phyloP scores from a whole-genome alignment of 2,329 filamentous ascomycete species.

The Nigrograna mackinnonii region DNA sequence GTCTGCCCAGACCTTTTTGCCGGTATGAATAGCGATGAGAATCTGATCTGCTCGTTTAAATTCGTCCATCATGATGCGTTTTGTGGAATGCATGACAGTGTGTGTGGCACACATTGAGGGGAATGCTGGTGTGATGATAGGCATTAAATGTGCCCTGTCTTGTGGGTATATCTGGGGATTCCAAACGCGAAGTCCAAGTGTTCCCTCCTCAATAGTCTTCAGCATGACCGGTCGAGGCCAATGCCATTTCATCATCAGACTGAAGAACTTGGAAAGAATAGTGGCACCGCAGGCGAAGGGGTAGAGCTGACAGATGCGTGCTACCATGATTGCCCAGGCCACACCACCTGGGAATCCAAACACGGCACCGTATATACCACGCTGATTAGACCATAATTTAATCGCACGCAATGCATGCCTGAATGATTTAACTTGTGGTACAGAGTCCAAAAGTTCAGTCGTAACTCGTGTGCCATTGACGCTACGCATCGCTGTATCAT shows the following conservation, averaged over 20 bases:
- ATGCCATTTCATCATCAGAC: constrained; percentile 85
- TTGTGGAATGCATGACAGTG: constrained; percentile 87
- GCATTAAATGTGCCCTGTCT: constrained; percentile 90
- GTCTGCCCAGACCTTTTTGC: constrained; percentile 80
- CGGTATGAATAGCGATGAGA: constrained; percentile 76
- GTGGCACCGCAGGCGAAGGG: constrained; percentile 88
- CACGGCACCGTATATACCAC: constrained; percentile 93
- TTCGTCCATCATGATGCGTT: constrained; percentile 81
- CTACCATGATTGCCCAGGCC: constrained; percentile 97
- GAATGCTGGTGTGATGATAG: constrained; percentile 96
- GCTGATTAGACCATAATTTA: constrained; percentile 93
- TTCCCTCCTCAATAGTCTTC: constrained; percentile 82
- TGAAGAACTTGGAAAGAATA: constrained; percentile 92
- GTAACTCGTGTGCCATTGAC: constrained; percentile 95
- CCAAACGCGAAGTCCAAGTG: constrained; percentile 85
- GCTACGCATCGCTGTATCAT: constrained; percentile 84
- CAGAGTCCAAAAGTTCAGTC: constrained; percentile 84
- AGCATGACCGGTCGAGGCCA: constrained; percentile 95
- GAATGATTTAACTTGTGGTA: constrained; percentile 89
- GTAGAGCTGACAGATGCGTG: constrained; percentile 93
- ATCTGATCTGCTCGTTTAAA: constrained; percentile 77
- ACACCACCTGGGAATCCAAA: constrained; percentile 97
- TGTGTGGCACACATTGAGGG: constrained; percentile 98
- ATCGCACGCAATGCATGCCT: constrained; percentile 86
- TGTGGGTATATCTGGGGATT: constrained; percentile 83